These are phyloP conservation scores for Sphaerulina vaccinii DNA, from an alignment of 2,329 filamentous ascomycete species.

Conservation along the genomic window DNA sequence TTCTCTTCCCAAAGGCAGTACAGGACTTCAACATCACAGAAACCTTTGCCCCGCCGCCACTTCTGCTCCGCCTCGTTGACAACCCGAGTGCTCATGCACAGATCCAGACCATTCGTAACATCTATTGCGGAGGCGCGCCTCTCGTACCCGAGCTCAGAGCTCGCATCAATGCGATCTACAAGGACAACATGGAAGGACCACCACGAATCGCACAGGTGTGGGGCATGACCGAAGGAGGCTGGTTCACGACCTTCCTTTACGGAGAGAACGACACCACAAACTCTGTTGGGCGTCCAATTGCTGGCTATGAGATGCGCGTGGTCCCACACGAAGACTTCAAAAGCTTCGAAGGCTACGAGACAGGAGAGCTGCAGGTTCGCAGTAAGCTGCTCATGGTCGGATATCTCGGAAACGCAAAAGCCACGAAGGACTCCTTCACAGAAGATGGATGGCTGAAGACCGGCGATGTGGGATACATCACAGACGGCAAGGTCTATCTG, in stretches of 20 bases:
- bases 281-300: conserved; percentile 49
- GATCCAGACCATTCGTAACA: conserved; percentile 45
- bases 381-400: conserved; percentile 43
- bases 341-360: conserved; percentile 47
- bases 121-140: conserved; percentile 52
- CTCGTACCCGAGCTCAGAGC: conserved; percentile 45
- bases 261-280: conserved; percentile 43
- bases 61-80: conserved; percentile 36
- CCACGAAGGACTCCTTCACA: conserved; percentile 29
- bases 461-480: conserved; percentile 53
- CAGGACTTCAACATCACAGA: conserved; percentile 48
- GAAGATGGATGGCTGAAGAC: conserved; percentile 86
- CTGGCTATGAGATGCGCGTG: conserved; percentile 42
- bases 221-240: conserved; percentile 54
- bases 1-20: conserved; percentile 37
- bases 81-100: conserved; percentile 36
- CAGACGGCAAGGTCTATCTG: conserved; percentile 34
- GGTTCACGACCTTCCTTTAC: conserved; percentile 47
- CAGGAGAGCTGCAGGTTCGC: conserved; percentile 46
- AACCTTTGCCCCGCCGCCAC: conserved; percentile 49
- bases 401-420: conserved; percentile 37
- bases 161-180: conserved; percentile 44
- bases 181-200: conserved; percentile 32
- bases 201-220: conserved; percentile 51
- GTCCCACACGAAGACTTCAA: conserved; percentile 11